Percentiles rank a stretch among this genome's conserved stretches.
These are phyloP conservation scores for Globisporangium barbulae DNA, from an alignment of 352 stramenopile species.

Conservation along the genomic window DNA sequence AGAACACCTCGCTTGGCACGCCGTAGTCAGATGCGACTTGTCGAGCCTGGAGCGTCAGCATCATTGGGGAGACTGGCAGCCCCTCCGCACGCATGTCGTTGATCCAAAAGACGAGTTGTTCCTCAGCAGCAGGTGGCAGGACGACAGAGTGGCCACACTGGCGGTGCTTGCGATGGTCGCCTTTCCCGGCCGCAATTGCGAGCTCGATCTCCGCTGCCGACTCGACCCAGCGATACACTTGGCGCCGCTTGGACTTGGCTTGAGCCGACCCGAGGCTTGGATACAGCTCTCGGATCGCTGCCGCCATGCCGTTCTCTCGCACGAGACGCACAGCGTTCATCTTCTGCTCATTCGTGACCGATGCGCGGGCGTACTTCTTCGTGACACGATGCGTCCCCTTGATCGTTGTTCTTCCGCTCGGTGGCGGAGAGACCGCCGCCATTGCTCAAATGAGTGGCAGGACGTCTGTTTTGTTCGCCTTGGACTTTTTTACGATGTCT, in stretches of 20 bases:
- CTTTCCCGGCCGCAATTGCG: neutral
- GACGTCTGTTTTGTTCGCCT: neutral
- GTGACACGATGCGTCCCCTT: too few species aligned
- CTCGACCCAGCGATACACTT: neutral
- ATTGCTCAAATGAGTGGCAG: constrained; percentile 1
- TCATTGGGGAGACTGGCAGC: neutral
- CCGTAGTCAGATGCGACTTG: neutral
- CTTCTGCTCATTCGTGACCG: neutral
- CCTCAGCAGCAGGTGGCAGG: neutral
- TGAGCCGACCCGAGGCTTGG: neutral
- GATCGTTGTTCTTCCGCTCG: too few species aligned
- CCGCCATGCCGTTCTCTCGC: neutral
- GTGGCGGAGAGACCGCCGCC: too few species aligned
- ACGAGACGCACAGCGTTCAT: neutral
- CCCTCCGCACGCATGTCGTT: neutral
- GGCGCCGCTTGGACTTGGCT: neutral
- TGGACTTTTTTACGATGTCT: too few species aligned
- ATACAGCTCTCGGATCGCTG: neutral
- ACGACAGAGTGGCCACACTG: neutral
- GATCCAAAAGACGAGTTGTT: neutral
- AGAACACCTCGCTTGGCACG: neutral
- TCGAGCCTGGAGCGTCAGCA: neutral
- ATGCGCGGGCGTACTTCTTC: neutral
- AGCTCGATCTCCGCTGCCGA: neutral
- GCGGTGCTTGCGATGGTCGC: neutral